Evolutionary conservation across 2,329 filamentous ascomycete genomes (phyloP), one percentile per base, ranked within the genome.

Genomic region (Simplicillium aogashimaense): DNA sequence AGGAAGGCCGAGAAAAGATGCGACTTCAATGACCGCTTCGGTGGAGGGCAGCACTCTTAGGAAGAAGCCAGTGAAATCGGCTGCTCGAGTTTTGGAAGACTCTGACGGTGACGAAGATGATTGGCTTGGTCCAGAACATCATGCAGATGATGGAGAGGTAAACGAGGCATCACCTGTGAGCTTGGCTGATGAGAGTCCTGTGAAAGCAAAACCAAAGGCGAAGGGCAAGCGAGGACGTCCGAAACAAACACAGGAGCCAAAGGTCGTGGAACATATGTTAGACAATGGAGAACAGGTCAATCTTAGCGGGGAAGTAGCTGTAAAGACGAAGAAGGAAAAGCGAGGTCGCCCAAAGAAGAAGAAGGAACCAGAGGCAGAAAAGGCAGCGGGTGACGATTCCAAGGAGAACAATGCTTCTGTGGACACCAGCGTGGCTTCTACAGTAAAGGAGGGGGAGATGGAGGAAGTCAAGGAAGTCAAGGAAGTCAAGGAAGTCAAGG

Each of bases 181-280:
- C 5, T 18, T 17, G 33, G 3, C 14, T 16, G 33, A 35, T 15
- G 33, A 35, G 9, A 16, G 18, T 11, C 41, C 25, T 42, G 44
- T 18, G 33, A 49, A 29, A 43, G 43, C 17, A 42, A 42, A 20
- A 37, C 37, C 17, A 51, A 53, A 35, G 38, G 45, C 37, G 29
- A 60, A 53, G 46, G 20, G 20, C 20, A 60, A 52, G 39, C 41
- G 55, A 41, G 59, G 58, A 1, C 52, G 60, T 7, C 60, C 59
- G 29, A 55, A 52, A 36, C 61, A 59, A 46, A 52, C 14, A 15
- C 14, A n/a, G 14, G 18, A 35, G 11, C 15, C 15, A 14, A 14
- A 35, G 18, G 15, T 16, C 7, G 13, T 33, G 31, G 31, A 33
- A 12, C 6, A 33, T n/a, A 7, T 16, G 5, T n/a, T 33, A 5